Evolutionary conservation across 2,329 filamentous ascomycete species (phyloP), one percentile per base, ranked within the genome.

Genomic region (Ophidiomyces ophidiicola): DNA sequence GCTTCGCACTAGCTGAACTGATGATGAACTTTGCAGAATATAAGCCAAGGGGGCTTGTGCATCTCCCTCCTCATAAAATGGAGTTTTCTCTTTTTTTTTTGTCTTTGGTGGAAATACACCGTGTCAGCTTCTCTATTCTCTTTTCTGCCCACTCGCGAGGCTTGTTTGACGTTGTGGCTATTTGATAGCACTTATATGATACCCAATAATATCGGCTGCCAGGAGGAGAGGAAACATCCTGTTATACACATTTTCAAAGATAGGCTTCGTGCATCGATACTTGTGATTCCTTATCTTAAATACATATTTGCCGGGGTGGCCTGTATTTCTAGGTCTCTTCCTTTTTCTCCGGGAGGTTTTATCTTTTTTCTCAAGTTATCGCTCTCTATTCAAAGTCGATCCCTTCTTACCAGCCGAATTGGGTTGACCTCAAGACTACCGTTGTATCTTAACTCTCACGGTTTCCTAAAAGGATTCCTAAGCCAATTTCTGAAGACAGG

Each of bases 191-290:
- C 7, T 33, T 32, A 33, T 19, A 5, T 39, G 36, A 39, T 39
- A 39, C 36, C 36, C 36, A 39, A 26, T 26, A 31, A 32, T 32
- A 32, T 37, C 28, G 30, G 36, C 26, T 23, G 14, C 6, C 20
- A 5, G 14, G n/a, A 26, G 25, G 12, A 39, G 25, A 37, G 18
- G 29, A 14, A 21, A 14, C 15, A 28, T 24, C 33, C 12, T 37
- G 12, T 14, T 30, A 31, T 26, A 17, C 7, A 6, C 15, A 6
- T 14, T 36, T n/a, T 20, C 14, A 28, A 10, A 28, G 21, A 12
- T 29, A 12, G 7, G 25, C 17, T 29, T 36, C 17, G 34, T 20
- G 15, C 18, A 21, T 15, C 35, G 26, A 17, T 31, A 23, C 25
- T 23, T 37, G 26, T 31, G 25, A 17, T 30, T 23, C 7, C 35